Percentiles rank a stretch among this genome's conserved stretches.
Conservation (phyloP, 108 stramenopile genomes). For the Nannochloropsis gaditana region DNA sequence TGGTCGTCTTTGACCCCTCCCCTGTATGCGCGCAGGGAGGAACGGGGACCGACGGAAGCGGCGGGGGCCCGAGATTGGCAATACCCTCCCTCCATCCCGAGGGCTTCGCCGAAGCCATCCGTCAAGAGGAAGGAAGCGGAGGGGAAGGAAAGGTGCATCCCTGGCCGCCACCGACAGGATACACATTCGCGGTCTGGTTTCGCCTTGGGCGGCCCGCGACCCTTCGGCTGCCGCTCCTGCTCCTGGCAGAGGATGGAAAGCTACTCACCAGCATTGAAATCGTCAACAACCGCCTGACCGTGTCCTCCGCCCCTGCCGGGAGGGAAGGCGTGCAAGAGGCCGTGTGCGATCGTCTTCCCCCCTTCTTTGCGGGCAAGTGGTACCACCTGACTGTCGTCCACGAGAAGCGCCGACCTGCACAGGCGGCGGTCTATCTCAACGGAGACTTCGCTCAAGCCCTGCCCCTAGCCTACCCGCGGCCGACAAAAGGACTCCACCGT, state of each 20-base stretch:
- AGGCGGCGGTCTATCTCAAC: not conserved
- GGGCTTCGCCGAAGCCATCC: not conserved
- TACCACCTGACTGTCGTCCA: not conserved
- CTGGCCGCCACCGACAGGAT: not conserved
- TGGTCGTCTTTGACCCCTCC: not conserved
- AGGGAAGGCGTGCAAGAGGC: not conserved
- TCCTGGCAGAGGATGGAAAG: not conserved
- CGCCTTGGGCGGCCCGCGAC: not conserved
- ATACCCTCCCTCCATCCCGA: not conserved
- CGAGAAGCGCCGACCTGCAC: not conserved
- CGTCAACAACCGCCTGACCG: not conserved
- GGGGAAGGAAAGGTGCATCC: not conserved
- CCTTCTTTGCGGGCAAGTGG: not conserved
- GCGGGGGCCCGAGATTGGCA: not conserved
- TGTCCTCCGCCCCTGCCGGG: not conserved
- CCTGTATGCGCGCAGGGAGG: not conserved
- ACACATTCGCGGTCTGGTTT: not conserved
- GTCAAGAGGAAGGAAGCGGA: not conserved
- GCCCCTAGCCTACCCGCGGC: not conserved
- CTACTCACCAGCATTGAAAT: not conserved
- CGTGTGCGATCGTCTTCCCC: not conserved
- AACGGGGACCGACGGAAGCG: not conserved
- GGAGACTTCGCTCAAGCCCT: not conserved
- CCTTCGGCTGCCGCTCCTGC: not conserved
- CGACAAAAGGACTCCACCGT: not conserved